A percentile compares a stretch with the other conserved stretches of the same genome.
Evolutionary conservation across 2,329 filamentous ascomycete genomes (phyloP).

Genomic region (Penicillium sp.): DNA sequence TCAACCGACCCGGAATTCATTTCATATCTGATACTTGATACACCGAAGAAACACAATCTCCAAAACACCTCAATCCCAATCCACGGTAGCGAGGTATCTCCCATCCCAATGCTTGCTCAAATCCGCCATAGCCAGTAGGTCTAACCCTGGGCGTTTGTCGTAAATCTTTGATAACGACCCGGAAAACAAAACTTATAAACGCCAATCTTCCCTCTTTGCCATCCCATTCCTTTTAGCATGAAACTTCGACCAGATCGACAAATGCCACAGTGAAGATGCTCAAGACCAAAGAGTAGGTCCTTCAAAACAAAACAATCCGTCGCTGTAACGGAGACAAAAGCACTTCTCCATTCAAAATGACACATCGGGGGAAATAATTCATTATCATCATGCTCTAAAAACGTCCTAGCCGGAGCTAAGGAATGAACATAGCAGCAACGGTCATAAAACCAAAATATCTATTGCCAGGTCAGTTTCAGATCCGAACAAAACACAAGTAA

Average conservation of each 20-base stretch:
- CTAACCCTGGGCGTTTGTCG: background rate
- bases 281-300: background rate
- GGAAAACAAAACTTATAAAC: background rate
- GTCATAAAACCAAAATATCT: conserved; percentile 45
- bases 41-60: background rate
- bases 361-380: conserved; percentile 5
- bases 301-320: background rate
- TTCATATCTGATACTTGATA: conserved; percentile 5
- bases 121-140: background rate
- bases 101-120: background rate
- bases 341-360: background rate
- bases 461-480: background rate
- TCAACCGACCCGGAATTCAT: background rate
- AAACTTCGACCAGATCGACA: background rate
- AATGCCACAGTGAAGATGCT: background rate
- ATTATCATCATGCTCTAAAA: conserved; percentile 11
- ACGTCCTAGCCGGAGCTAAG: conserved; percentile 16
- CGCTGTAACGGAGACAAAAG: background rate
- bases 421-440: conserved; percentile 39
- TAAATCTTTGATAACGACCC: background rate
- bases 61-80: background rate
- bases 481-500: too few species aligned
- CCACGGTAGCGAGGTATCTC: background rate
- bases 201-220: background rate
- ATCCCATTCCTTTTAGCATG: background rate